Base-by-base conservation (phyloP, 768 basidiomycete species). In the Harrya chromipes region DNA sequence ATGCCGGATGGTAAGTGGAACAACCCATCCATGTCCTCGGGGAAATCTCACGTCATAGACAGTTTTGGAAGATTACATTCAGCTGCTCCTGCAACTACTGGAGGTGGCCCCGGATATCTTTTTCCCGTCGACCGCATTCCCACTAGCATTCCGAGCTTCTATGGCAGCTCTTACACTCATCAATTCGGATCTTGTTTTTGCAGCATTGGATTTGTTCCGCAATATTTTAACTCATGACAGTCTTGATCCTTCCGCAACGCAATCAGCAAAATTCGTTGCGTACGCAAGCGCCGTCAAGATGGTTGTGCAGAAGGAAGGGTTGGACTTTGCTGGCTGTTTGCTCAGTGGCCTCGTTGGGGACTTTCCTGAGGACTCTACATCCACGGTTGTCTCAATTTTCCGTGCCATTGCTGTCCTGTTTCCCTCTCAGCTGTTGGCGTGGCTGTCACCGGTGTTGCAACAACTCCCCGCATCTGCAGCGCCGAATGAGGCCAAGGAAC, bases 31-130 rank as follows among this genome's bases (percentile, higher is more conserved):
- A 13, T 52, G 43, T 26, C 24, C 26, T 47, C 11, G 9, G 17
- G 24, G 33, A 40, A 38, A 29, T 23, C 43, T 56, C 36, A 61
- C 43, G 23, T 20, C n/a, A 23, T 35, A 20, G 29, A 34, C 54
- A 98, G 97, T 97, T 23, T 72, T 99, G 61, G 95, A 98, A 66
- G 97, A 99, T 64, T 98, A 94, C 57, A 64, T 93, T 44, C 93
- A 91, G 54, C 77, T 93, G 70, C 70, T 92, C 13, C 68, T 84
- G 46, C 82, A 84, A 55, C 72, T 94, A 60, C 68, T 85, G 42
- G 79, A 84, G 37, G 70, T 77, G 55, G 74, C 79, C 0, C 91
- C 95, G 6, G 83, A 87, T 44, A 71, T 90, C 37, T 80, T 94
- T 56, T 87, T 95, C 71, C 75, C 83, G 52, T 90, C 90, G 2